Evolutionary conservation across 345 rosid species (phyloP).

Genomic region (Hevea brasiliensis): DNA sequence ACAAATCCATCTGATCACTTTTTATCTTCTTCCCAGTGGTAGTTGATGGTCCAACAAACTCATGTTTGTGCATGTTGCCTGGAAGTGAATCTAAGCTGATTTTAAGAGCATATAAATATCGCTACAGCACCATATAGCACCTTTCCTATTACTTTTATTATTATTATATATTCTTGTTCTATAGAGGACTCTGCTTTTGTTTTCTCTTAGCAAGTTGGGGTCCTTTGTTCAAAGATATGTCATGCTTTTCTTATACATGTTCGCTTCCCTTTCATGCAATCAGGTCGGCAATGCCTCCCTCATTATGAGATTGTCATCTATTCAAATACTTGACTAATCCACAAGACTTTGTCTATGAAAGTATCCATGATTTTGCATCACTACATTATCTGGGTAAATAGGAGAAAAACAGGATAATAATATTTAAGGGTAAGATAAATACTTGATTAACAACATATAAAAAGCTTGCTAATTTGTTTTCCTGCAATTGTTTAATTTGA

Average conservation of each 20-base stretch:
- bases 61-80: conserved; percentile 44
- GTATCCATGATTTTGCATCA: not conserved
- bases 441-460: too few relatives aligned
- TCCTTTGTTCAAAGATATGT: conserved; percentile 39
- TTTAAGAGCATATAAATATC: conserved; percentile 25
- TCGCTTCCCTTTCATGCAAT: conserved; percentile 16
- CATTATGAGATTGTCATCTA: conserved; percentile 3
- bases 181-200: conserved; percentile 23
- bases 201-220: conserved; percentile 14
- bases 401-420: too few relatives aligned
- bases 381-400: too few relatives aligned
- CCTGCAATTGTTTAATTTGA: too few relatives aligned
- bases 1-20: conserved; percentile 9
- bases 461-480: too few relatives aligned
- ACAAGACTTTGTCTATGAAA: not conserved
- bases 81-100: conserved; percentile 38
- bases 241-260: conserved; percentile 35
- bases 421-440: too few relatives aligned
- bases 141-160: conserved; percentile 11
- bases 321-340: conserved; percentile 3
- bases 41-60: conserved; percentile 34
- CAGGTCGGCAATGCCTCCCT: conserved; percentile 10
- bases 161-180: conserved; percentile 32
- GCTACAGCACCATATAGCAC: conserved; percentile 2
- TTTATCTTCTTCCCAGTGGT: conserved; percentile 15